Base-by-base conservation (phyloP, 2,329 filamentous ascomycete species). In the Thielaviopsis musarum region DNA sequence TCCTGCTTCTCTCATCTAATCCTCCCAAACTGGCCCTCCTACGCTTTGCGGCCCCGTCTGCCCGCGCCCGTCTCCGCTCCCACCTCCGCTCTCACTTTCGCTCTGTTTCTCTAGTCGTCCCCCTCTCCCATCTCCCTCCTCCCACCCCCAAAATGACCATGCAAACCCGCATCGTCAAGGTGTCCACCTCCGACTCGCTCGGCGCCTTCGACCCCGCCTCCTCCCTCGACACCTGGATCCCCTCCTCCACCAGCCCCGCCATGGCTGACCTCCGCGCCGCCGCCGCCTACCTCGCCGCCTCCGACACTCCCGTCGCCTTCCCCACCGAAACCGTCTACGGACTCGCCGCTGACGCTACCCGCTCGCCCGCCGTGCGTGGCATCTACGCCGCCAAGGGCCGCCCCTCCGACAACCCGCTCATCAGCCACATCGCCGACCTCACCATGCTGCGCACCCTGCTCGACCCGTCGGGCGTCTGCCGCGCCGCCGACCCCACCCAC, bases 291-390 rank as follows among this genome's bases (percentile, higher is more conserved):
- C 74, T 95, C 41, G 79, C 75, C 57, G 75, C 76, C 19, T 83
- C 78, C 57, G 78, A 88, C 67, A 78, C 79, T 3, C 93, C 93
- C 4, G 89, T 98, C 54, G 93, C 88, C 1, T 98, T 98, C 69
- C 93, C 93, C 0, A 98, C 93, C 0, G 93, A 98, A 73, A 98
- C 93, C 0, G 93, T 98, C 0, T 98, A 98, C 69, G 93, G 93
- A 0, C 78, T 98, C 7, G 93, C 90, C n/a, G 93, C 93, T 15
- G 93, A 97, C 73, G 93, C 93, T 12, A 97, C 91, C 26, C 81
- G 89, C 66, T 89, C 84, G 66, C 76, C 74, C 24, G 87, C 91
- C 1, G 91, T 97, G 6, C 83, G 79, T 67, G 91, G 90, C n/a
- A 98, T 98, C 65, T 98, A 93, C 70, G 77, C 81, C 22, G 90